phyloP scores from a whole-genome alignment of 148 eudicot genomes.

The Silene uniflora region DNA sequence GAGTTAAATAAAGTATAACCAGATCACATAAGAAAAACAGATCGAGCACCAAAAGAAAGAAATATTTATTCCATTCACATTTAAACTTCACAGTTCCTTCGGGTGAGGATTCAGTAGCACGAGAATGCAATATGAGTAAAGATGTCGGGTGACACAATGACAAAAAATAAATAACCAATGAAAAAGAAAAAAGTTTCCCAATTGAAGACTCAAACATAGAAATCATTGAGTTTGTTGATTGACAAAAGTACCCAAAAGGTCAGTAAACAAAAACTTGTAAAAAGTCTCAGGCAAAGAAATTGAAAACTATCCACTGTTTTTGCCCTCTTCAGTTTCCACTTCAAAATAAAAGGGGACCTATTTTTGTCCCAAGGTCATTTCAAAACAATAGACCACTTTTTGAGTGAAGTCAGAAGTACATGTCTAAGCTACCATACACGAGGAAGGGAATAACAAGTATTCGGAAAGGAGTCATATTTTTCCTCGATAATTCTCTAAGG shows the following conservation, averaged over 20 bases:
- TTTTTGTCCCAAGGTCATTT: neutral
- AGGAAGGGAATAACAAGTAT: neutral
- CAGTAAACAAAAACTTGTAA: neutral
- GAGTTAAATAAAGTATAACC: neutral
- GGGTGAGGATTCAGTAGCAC: no score
- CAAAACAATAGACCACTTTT: neutral
- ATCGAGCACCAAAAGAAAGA: neutral
- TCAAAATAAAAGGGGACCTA: neutral
- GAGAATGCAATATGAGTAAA: no score
- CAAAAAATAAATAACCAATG: neutral
- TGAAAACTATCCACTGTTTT: neutral
- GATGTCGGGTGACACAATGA: neutral
- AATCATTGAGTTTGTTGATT: neutral
- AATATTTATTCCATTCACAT: no score
- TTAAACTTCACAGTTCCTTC: no score
- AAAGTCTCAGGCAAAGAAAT: neutral
- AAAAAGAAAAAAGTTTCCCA: neutral
- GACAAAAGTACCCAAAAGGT: neutral
- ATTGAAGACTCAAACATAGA: neutral
- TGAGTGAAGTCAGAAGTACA: no score
- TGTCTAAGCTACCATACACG: no score
- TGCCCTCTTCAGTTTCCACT: neutral
- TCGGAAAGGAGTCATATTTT: neutral
- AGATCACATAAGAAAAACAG: conserved; percentile 6
- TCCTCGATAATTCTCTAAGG: neutral